Percentiles rank a stretch among this genome's conserved stretches.
Conservation (phyloP, 352 stramenopile genomes). For the Pythium phragmiticola region DNA sequence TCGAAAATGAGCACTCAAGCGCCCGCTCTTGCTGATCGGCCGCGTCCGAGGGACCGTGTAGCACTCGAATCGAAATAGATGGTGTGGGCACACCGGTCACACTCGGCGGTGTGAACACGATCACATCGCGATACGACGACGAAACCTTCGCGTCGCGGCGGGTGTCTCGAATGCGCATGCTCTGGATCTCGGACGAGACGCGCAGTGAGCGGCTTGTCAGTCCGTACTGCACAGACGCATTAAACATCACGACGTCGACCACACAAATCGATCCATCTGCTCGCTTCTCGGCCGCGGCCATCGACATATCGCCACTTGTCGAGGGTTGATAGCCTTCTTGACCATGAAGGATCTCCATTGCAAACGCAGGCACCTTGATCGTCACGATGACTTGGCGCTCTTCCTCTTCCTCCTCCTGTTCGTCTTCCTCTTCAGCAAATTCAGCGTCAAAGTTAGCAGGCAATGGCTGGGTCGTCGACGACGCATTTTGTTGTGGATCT, state of each 20-base stretch:
- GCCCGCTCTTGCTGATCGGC: conserved; percentile 32
- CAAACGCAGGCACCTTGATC: conserved; percentile 63
- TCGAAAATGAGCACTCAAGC: conserved; percentile 26
- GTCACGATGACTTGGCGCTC: conserved; percentile 62
- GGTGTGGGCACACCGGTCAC: conserved; percentile 26
- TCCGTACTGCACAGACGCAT: conserved; percentile 50
- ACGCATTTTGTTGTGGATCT: background rate
- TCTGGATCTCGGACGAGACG: conserved; percentile 50
- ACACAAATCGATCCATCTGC: conserved; percentile 76
- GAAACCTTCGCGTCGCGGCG: conserved; percentile 56
- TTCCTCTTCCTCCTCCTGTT: conserved; percentile 44
- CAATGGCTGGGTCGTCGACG: background rate
- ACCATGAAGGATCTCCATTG: conserved; percentile 77
- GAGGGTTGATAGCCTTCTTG: conserved; percentile 79
- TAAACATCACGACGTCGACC: conserved; percentile 51
- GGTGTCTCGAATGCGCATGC: conserved; percentile 70
- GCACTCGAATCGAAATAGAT: conserved; percentile 65
- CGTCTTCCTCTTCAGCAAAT: conserved; percentile 32
- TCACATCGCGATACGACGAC: conserved; percentile 62
- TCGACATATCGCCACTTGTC: conserved; percentile 68
- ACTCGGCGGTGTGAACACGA: conserved; percentile 54
- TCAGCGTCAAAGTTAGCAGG: conserved; percentile 4
- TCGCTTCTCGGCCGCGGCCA: conserved; percentile 61
- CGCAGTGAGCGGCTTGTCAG: conserved; percentile 45
- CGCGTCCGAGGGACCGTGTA: conserved; percentile 38